These are phyloP conservation scores for Oxyria digyna DNA, from an alignment of 148 eudicot species.

Conservation along the genomic window DNA sequence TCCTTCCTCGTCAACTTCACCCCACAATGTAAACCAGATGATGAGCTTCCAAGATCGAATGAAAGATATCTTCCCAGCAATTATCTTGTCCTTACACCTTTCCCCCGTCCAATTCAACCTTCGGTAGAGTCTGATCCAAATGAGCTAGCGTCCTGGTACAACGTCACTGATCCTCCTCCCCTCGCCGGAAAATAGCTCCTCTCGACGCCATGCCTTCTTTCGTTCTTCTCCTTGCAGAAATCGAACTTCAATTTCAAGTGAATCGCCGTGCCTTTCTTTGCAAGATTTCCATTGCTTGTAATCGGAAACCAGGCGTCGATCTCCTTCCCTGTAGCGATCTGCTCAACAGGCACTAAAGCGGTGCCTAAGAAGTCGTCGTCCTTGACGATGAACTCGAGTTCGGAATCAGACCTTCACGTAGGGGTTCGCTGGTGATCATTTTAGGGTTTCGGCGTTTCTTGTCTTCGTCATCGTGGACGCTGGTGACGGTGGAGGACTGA, in stretches of 20 bases:
- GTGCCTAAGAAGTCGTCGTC: slow-evolving; percentile 69
- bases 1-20: slow-evolving; percentile 42
- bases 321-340: slow-evolving; percentile 26
- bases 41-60: slow-evolving; percentile 81
- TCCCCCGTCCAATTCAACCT: slow-evolving; percentile 39
- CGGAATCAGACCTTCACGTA: slow-evolving; percentile 69
- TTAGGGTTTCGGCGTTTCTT: slow-evolving; percentile 9
- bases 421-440: slow-evolving; percentile 85
- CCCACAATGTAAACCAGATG: slow-evolving; percentile 78
- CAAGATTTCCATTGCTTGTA: slow-evolving; percentile 36
- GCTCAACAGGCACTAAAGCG: slow-evolving; percentile 36
- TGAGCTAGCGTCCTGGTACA: slow-evolving; percentile 97
- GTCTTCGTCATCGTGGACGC: slow-evolving; percentile 1
- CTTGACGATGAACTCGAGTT: slow-evolving; percentile 53
- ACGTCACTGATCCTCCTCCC: slow-evolving; percentile 54
- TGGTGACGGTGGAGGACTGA: too few species aligned
- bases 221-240: slow-evolving; percentile 22
- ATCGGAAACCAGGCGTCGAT: slow-evolving; percentile 73
- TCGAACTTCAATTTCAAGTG: slow-evolving; percentile 37
- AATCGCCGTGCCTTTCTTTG: slow-evolving; percentile 47
- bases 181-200: slow-evolving; percentile 69
- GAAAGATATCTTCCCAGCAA: slow-evolving; percentile 96
- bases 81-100: slow-evolving; percentile 31
- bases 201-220: slow-evolving; percentile 18
- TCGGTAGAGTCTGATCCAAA: slow-evolving; percentile 34